phyloP scores from a whole-genome alignment of 805 yeast genomes.

The Schwanniomyces sp. region DNA sequence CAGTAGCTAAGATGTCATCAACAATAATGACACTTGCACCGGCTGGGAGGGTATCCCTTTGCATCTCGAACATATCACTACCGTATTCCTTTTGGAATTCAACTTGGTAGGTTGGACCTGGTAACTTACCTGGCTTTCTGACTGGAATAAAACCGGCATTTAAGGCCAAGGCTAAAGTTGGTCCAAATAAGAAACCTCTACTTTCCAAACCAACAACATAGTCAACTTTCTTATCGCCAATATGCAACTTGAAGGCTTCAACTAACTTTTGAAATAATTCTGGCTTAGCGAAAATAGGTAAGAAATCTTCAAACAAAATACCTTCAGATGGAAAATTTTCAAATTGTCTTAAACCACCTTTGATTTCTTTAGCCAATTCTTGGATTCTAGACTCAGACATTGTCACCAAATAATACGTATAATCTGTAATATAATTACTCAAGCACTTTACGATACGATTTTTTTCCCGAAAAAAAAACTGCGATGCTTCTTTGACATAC shows the following conservation, averaged over 20 bases:
- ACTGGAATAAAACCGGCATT: slow-evolving; percentile 93
- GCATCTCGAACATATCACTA: slow-evolving; percentile 84
- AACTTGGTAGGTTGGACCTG: slow-evolving; percentile 76
- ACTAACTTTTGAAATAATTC: slow-evolving; percentile 76
- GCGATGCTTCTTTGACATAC: no score
- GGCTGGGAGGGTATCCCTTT: slow-evolving; percentile 72
- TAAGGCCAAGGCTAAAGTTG: slow-evolving; percentile 85
- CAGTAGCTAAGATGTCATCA: slow-evolving; percentile 97
- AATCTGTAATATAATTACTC: neutral
- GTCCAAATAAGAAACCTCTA: slow-evolving; percentile 96
- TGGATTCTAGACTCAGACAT: slow-evolving; percentile 18
- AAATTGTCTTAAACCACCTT: slow-evolving; percentile 56
- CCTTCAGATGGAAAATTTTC: slow-evolving; percentile 96
- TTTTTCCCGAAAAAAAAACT: neutral
- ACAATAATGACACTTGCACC: slow-evolving; percentile 84
- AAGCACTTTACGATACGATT: neutral
- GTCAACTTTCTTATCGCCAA: slow-evolving; percentile 70
- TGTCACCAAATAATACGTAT: neutral
- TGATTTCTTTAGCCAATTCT: slow-evolving; percentile 37
- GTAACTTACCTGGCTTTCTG: slow-evolving; percentile 93
- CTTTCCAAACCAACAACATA: slow-evolving; percentile 94
- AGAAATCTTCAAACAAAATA: slow-evolving; percentile 89
- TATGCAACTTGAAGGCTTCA: slow-evolving; percentile 74
- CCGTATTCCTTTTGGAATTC: slow-evolving; percentile 92
- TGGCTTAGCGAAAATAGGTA: slow-evolving; percentile 90